These are phyloP conservation scores for Amanita molliuscula DNA, from an alignment of 768 basidiomycete species.

Conservation along the genomic window DNA sequence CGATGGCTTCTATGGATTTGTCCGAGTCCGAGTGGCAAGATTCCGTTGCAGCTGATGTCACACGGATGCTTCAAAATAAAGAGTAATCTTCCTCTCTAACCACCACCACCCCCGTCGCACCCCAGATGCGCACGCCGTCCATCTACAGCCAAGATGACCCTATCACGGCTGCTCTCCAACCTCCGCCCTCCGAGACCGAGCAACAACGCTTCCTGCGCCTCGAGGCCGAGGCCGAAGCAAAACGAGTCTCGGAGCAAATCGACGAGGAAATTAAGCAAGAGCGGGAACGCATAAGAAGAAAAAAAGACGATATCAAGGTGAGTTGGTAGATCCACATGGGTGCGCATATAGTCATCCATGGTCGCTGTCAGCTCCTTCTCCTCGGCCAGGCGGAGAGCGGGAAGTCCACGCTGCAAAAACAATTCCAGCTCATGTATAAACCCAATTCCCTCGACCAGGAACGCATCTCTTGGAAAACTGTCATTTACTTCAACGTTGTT, in stretches of 20 bases:
- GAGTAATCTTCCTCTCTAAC: constrained; percentile 15
- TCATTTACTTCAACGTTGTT: constrained; percentile 71
- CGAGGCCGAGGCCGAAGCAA: constrained; percentile 60
- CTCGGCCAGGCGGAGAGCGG: constrained; percentile 75
- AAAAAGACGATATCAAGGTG: constrained; percentile 71
- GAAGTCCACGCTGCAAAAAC: constrained; percentile 70
- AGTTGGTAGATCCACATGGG: constrained; percentile 8
- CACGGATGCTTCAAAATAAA: constrained; percentile 2
- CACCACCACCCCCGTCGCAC: constrained; percentile 20
- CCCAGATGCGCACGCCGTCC: constrained; percentile 53
- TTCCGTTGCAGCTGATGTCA: background rate
- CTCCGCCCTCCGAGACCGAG: constrained; percentile 57
- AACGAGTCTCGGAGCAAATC: constrained; percentile 68
- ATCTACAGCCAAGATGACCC: constrained; percentile 72
- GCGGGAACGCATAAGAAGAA: constrained; percentile 51
- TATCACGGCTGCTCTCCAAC: constrained; percentile 54
- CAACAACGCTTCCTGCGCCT: constrained; percentile 52
- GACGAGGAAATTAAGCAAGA: constrained; percentile 72
- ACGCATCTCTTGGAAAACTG: constrained; percentile 60
- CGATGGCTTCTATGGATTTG: too few species aligned
- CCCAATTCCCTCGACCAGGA: constrained; percentile 61
- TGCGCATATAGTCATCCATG: constrained; percentile 27
- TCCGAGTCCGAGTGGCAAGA: too few species aligned
- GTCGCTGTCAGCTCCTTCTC: constrained; percentile 44
- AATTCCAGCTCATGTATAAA: constrained; percentile 75